Base-by-base conservation (phyloP, 192 early-diverging fungal species). In the Gamsiella multidivaricata region DNA sequence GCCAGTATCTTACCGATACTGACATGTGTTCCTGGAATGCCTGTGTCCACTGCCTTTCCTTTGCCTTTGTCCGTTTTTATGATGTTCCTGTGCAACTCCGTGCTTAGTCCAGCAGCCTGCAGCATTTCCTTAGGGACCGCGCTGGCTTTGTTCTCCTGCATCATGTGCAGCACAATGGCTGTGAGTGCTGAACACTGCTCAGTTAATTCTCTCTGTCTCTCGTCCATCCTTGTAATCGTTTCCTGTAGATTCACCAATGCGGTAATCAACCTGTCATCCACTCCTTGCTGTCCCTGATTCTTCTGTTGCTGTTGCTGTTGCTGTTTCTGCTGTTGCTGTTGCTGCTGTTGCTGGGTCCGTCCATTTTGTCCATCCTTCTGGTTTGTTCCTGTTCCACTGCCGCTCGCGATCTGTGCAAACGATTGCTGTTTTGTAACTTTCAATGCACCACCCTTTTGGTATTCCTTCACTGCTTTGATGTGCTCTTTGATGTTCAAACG, bases 401-500 rank as follows among this genome's bases (percentile, higher is more conserved):
- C 25, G 18, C 5, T 51, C 23, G 50, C 36, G 3, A 58, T 58
- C 18, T 58, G 15, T 41, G 55, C 33, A 41, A 42, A 58, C 2
- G 55, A 42, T 25, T 25, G 33, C 1, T 42, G 6, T 20, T 6
- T 23, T 25, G 37, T 39, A 9, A 58, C 37, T 26, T 41, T 37
- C 33, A 58, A 26, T 20, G 55, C 34, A 5, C 37, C 37, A 22
- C 55, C 55, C 37, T 58, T 58, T 42, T 58, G 55, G 20, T 41
- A 58, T 58, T 34, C 37, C 15, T 8, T 58, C n/a, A 58, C 55
- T 14, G 55, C 55, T 58, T 22, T 58, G 7, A 58, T 58, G 55
- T 58, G 55, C 9, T 17, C 55, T 20, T 39, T 58, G 7, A 25
- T 58, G 3, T 15, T 39, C 20, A 22, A 22, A 7, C 2, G 6